These are phyloP conservation scores for Plectosphaerella cucumerina DNA, from an alignment of 2,329 filamentous ascomycete species.

Conservation along the genomic window DNA sequence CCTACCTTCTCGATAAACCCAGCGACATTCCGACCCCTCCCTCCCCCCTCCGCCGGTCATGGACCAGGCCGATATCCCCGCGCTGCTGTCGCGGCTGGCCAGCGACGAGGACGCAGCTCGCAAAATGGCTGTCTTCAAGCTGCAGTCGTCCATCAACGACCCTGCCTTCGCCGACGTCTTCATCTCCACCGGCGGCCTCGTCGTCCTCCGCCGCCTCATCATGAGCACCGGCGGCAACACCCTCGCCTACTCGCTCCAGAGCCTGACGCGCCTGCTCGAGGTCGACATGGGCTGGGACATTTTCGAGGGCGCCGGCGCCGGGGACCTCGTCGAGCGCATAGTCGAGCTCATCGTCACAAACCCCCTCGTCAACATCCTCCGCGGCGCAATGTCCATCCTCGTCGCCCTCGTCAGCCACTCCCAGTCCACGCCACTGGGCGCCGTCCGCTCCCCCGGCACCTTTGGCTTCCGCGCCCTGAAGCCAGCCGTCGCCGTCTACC, in stretches of 20 bases:
- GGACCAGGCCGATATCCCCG: slow-evolving; percentile 65
- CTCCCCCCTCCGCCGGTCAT: slow-evolving; percentile 28
- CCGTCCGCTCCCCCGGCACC: slow-evolving; percentile 45
- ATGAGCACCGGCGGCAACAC: slow-evolving; percentile 88
- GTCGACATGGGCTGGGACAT: slow-evolving; percentile 98
- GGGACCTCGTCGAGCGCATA: slow-evolving; percentile 69
- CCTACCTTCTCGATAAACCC: too few relatives aligned
- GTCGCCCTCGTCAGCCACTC: slow-evolving; percentile 90
- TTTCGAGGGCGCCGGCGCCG: slow-evolving; percentile 58
- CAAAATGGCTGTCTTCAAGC: slow-evolving; percentile 99
- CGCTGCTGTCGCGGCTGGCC: slow-evolving; percentile 58
- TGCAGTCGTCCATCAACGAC: slow-evolving; percentile 92
- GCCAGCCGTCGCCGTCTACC: slow-evolving; percentile 84
- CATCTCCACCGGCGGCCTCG: slow-evolving; percentile 81
- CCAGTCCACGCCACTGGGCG: slow-evolving; percentile 42
- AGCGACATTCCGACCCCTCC: background rate
- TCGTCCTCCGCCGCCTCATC: slow-evolving; percentile 76
- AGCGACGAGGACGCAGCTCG: slow-evolving; percentile 83
- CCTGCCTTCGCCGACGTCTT: slow-evolving; percentile 96
- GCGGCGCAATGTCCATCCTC: slow-evolving; percentile 94
- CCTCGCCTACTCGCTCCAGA: slow-evolving; percentile 89
- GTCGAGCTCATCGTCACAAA: slow-evolving; percentile 93
- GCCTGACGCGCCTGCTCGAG: slow-evolving; percentile 80
- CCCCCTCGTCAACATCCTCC: slow-evolving; percentile 93
- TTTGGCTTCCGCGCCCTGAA: slow-evolving; percentile 91